These are phyloP conservation scores for Scalesia atractyloides DNA, from an alignment of 129 eudicot species.

Conservation along the genomic window DNA sequence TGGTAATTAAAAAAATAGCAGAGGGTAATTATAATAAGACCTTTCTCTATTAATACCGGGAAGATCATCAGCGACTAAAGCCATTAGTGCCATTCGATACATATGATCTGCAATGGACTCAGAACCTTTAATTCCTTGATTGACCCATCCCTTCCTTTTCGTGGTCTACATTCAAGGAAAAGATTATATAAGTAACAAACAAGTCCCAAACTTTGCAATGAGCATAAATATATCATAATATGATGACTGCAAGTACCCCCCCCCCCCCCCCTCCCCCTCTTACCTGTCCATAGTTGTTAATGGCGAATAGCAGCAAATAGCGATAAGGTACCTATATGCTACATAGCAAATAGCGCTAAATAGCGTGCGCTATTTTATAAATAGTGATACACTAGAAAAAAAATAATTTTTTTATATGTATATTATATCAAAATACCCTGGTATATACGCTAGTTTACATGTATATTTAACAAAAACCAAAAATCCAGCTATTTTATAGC, in stretches of 20 bases:
- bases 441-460: too few species aligned
- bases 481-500: too few species aligned
- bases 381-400: too few species aligned
- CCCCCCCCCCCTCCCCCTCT: too few species aligned
- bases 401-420: too few species aligned
- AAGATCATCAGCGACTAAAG: conserved; percentile 74
- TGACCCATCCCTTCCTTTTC: conserved; percentile 91
- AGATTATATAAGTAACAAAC: neutral
- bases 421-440: too few species aligned
- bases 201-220: neutral
- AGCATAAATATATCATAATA: neutral
- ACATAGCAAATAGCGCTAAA: too few species aligned
- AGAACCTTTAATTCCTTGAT: conserved; percentile 84
- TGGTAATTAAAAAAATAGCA: neutral
- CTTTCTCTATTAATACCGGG: conserved; percentile 90
- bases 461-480: too few species aligned
- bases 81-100: conserved; percentile 95
- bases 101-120: conserved; percentile 97
- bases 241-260: conserved; percentile 10
- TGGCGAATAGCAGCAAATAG: too few species aligned
- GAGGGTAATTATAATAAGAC: conserved; percentile 37
- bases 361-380: too few species aligned
- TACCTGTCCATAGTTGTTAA: too few species aligned
- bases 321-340: too few species aligned
- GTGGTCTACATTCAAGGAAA: conserved; percentile 56